Conservation (phyloP, 1,284 basidiomycete species). For the Ganoderma meredithae region DNA sequence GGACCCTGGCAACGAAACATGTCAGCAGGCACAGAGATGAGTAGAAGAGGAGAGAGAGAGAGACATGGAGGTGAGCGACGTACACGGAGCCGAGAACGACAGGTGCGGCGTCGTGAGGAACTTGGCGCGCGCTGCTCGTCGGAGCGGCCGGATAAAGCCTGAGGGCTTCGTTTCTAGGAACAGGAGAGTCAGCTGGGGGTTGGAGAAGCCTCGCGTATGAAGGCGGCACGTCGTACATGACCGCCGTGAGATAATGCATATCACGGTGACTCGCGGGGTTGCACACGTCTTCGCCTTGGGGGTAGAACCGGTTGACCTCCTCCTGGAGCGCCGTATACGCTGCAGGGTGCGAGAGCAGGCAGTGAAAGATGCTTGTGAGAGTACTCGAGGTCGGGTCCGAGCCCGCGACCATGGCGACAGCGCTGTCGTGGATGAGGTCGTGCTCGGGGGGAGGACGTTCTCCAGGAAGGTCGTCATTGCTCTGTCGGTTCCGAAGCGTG, state of each 20-base stretch:
- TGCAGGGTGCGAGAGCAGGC: conserved; percentile 28
- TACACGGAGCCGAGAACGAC: conserved; percentile 36
- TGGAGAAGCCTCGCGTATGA: no score
- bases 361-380: conserved; percentile 28
- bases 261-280: conserved; percentile 29
- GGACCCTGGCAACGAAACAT: background rate
- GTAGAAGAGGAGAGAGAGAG: background rate
- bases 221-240: conserved; percentile 34
- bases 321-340: conserved; percentile 30
- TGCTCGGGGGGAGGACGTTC: conserved; percentile 3
- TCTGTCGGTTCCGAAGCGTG: conserved; percentile 15
- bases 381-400: conserved; percentile 40
- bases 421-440: conserved; percentile 15
- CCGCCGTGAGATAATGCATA: conserved; percentile 40
- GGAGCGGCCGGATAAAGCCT: conserved; percentile 61
- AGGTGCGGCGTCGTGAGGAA: conserved; percentile 21
- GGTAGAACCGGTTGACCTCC: conserved; percentile 39
- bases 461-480: conserved; percentile 29
- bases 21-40: background rate
- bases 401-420: conserved; percentile 32
- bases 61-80: background rate
- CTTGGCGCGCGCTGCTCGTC: conserved; percentile 44
- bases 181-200: background rate
- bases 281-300: conserved; percentile 34
- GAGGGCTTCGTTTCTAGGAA: conserved; percentile 60